A percentile compares a stretch with the other conserved stretches of the same genome.
phyloP scores from a whole-genome alignment of 768 basidiomycete genomes.

The Calocera cornea region DNA sequence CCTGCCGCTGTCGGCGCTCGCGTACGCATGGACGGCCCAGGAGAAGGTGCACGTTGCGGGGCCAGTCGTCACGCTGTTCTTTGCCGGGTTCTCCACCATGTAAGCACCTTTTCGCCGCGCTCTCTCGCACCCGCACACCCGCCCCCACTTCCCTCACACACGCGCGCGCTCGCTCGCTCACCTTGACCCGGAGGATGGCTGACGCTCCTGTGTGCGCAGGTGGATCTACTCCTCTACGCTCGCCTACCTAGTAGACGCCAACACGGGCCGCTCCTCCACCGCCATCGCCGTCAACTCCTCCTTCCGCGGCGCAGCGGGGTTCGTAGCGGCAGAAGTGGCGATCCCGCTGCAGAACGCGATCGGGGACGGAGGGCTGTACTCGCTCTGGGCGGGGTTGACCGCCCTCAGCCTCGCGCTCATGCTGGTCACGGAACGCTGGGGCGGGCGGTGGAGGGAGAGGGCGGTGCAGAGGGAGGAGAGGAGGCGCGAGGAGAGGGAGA shows the following conservation, averaged over 20 bases:
- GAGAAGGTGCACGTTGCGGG: conserved; percentile 50
- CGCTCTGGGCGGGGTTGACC: conserved; percentile 47
- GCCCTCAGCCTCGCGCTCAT: conserved; percentile 40
- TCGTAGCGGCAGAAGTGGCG: conserved; percentile 55
- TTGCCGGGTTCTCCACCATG: conserved; percentile 63
- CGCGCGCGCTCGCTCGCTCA: no score
- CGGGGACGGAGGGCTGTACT: conserved; percentile 72
- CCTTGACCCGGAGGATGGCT: no score
- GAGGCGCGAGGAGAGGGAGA: conserved; percentile 4
- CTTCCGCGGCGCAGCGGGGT: conserved; percentile 57
- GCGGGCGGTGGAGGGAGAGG: conserved; percentile 42
- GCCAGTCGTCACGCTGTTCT: conserved; percentile 57
- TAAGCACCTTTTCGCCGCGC: conserved; percentile 25
- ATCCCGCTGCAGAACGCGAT: conserved; percentile 59
- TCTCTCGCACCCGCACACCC: background rate
- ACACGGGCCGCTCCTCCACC: conserved; percentile 61
- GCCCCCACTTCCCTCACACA: no score
- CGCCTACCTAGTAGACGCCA: conserved; percentile 79
- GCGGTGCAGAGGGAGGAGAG: conserved; percentile 34
- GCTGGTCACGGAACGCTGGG: conserved; percentile 47
- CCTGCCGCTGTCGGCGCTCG: conserved; percentile 45
- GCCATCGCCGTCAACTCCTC: conserved; percentile 62
- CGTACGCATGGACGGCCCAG: conserved; percentile 63
- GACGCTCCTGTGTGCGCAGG: conserved; percentile 19
- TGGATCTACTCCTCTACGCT: conserved; percentile 56